These are phyloP conservation scores for Micractinium sp. DNA, from an alignment of 139 green algal genomes.

Conservation along the genomic window DNA sequence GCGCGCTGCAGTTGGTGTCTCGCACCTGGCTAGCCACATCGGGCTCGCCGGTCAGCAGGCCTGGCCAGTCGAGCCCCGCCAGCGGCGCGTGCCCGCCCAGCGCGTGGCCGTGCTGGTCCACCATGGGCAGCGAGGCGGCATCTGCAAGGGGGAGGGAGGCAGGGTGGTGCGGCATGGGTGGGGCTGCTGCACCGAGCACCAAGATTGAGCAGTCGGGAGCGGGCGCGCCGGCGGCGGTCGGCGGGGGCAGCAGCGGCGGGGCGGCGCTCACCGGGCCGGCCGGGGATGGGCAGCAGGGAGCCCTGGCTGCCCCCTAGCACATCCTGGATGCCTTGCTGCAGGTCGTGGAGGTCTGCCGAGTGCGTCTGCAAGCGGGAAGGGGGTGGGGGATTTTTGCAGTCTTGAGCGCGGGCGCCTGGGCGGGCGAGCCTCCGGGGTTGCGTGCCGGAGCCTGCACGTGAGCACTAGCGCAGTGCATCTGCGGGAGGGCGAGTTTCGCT, in stretches of 20 bases:
- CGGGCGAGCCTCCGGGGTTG: too few relatives aligned
- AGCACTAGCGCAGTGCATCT: too few relatives aligned
- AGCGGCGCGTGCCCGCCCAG: not conserved
- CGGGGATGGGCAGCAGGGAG: slow-evolving; percentile 19
- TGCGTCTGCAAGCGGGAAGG: not conserved
- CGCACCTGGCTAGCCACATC: slow-evolving; percentile 32
- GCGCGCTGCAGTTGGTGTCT: slow-evolving; percentile 26
- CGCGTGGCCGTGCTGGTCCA: slow-evolving; percentile 7
- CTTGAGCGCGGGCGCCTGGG: too few relatives aligned
- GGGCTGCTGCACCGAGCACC: not conserved
- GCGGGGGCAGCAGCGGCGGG: not conserved
- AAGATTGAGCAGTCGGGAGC: not conserved
- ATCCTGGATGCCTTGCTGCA: slow-evolving; percentile 25
- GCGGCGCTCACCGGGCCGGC: slow-evolving; percentile 20
- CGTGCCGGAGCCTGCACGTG: too few relatives aligned
- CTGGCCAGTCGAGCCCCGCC: slow-evolving; percentile 7
- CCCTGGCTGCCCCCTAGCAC: slow-evolving; percentile 35
- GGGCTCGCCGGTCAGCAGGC: slow-evolving; percentile 5
- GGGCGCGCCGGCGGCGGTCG: not conserved
- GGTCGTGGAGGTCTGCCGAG: not conserved
- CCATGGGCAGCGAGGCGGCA: slow-evolving; percentile 13
- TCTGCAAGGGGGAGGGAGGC: not conserved
- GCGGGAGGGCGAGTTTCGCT: too few relatives aligned
- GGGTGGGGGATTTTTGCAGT: too few relatives aligned
- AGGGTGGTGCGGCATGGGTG: not conserved